Evolutionary conservation across 306 rosid species (phyloP), one percentile per base, ranked within the genome.

Genomic region (Quercus glauca): DNA sequence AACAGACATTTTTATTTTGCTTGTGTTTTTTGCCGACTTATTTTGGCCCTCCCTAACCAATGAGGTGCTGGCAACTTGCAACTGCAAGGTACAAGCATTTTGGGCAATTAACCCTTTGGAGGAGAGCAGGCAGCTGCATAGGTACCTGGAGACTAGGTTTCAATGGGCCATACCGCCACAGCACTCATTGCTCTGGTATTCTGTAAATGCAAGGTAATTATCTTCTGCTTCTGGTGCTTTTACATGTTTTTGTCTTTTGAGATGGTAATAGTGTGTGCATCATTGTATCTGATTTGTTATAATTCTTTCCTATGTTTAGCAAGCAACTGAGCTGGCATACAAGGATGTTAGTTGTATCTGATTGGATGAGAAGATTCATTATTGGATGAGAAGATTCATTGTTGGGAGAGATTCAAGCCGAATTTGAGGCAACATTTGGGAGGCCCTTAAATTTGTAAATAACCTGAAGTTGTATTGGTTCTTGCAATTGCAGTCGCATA

Each of bases 111-210:
- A 97, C 93, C 98, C 20, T 77, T 92, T 75, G 98, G 98, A 23
- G 97, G 97, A 79, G 93, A 91, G 70, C 90, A 89, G 86, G 82
- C 97, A 17, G 97, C 97, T 61, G 94, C 94, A 20, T 91, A 89
- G 80, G 91, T 94, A 53, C 98, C 98, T 2, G 97, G 98, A 81
- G 98, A 94, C 81, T 94, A 97, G 97, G 89, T 92, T 86, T 94
- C 98, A 57, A 89, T 86, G 79, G 97, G 97, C n/a, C 97, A 37
- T 3, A 0, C 45, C 45, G 2, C 45, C 45, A 73, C 3, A 88
- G 98, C 88, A 80, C 91, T 29, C 97, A 94, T 92, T 97, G 98
- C 96, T 94, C 25, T 94, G 97, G 98, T 88, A 94, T 89, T 94
- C 98, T 1, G 83, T 94, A 61, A 91, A 92, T 82, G 89, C 94